A percentile compares a stretch with the other conserved stretches of the same genome.
Evolutionary conservation across 2,329 filamentous ascomycete species (phyloP).

Genomic region (Dryadomyces quercivorus): DNA sequence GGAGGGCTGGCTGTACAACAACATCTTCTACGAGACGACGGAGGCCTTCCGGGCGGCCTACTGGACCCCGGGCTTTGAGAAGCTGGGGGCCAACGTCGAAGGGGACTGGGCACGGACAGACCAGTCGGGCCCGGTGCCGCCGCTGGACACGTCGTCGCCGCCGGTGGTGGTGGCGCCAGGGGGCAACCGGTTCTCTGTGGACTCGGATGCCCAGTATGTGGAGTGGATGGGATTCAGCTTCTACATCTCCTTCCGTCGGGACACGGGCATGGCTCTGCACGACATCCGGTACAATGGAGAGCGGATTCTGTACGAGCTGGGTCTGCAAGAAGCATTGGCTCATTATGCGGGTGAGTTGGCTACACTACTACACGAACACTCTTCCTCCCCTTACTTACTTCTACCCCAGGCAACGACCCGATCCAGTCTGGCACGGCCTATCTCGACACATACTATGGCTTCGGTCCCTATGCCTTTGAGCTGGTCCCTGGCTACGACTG

Average conservation of each 20-base stretch:
- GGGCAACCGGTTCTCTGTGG: constrained; percentile 28
- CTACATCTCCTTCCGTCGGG: constrained; percentile 35
- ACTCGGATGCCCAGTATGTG: constrained; percentile 29
- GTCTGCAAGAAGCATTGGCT: constrained; percentile 40
- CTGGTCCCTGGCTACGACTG: constrained; percentile 39
- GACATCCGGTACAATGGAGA: constrained; percentile 43
- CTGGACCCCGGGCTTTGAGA: constrained; percentile 29
- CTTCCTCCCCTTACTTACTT: too few species aligned
- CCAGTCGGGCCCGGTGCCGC: constrained; percentile 23
- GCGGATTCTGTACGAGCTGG: constrained; percentile 41
- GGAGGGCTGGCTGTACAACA: constrained; percentile 41
- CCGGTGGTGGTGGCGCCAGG: constrained; percentile 25
- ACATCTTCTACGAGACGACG: constrained; percentile 37
- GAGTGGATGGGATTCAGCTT: constrained; percentile 41
- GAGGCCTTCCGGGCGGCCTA: constrained; percentile 33
- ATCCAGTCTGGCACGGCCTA: constrained; percentile 31
- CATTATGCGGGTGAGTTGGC: too few species aligned
- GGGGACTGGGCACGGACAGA: constrained; percentile 33
- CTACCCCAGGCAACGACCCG: constrained; percentile 31
- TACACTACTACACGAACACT: too few species aligned
- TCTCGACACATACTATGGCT: constrained; percentile 34
- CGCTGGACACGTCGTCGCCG: constrained; percentile 23
- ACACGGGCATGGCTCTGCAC: constrained; percentile 35
- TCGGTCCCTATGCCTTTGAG: constrained; percentile 31
- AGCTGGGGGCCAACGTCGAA: constrained; percentile 32